Conservation (phyloP, 2,329 filamentous ascomycete species). For the Xylaria sp. region DNA sequence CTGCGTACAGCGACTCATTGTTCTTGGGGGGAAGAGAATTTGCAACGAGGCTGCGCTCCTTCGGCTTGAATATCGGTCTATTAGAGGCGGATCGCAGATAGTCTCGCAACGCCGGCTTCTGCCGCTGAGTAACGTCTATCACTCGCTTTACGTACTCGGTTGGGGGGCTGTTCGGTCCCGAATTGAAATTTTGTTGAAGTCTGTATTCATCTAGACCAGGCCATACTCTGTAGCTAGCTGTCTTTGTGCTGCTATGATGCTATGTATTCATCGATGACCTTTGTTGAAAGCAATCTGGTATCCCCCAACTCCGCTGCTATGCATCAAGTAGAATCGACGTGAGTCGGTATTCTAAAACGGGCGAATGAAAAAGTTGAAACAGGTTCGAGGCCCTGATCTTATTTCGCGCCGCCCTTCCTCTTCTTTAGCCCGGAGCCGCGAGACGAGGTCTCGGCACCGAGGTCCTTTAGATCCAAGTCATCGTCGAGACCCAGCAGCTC, state of each 20-base stretch:
- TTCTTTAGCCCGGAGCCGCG: slow-evolving; percentile 45
- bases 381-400: neutral
- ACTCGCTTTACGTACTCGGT: slow-evolving; percentile 9
- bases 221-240: slow-evolving; percentile 10
- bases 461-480: slow-evolving; percentile 45
- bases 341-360: slow-evolving; percentile 18
- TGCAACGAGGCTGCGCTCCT: neutral
- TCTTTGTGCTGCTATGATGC: neutral
- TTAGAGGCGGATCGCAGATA: neutral
- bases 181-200: neutral
- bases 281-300: slow-evolving; percentile 43
- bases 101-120: neutral
- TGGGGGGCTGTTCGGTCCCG: neutral
- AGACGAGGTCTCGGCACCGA: slow-evolving; percentile 39
- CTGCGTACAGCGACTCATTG: neutral
- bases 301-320: slow-evolving; percentile 47
- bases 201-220: slow-evolving; percentile 9
- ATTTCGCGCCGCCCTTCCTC: slow-evolving; percentile 44
- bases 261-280: slow-evolving; percentile 8
- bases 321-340: slow-evolving; percentile 40
- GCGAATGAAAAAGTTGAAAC: neutral
- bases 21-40: neutral
- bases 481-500: slow-evolving; percentile 53
- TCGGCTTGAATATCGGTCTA: neutral
- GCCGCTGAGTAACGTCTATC: neutral